Base-by-base conservation (phyloP, 257 asterid species). In the Salvia miltiorrhiza region DNA sequence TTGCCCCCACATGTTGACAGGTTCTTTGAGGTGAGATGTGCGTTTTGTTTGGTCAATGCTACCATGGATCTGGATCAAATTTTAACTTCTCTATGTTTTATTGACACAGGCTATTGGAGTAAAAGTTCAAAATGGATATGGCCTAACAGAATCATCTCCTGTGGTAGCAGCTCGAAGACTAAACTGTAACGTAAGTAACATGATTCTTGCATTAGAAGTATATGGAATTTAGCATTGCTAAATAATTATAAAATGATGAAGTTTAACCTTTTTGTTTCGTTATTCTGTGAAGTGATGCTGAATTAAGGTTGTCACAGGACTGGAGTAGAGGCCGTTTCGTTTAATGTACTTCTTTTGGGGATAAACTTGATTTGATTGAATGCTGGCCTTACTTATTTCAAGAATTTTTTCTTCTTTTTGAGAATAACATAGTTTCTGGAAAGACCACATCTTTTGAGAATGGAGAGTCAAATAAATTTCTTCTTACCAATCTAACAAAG, bases 81-180 rank as follows among this genome's bases (percentile, higher is more conserved):
- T 45, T 48, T 48, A 13, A 32, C 75, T 49, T 47, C 56, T 26
- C 20, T 52, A 8, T 30, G 37, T 37, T 32, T 26, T 73, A 16
- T 70, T 75, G 63, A 70, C 19, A 68, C 86, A 93, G 99, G 96
- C 97, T n/a, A 86, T 94, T 72, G 99, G 66, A 58, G 82, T 91
- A 66, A 90, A 56, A 53, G 40, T 91, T 58, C 99, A 84, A 79
- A 94, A 94, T 80, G 99, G 99, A 48, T 94, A 87, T 48, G 99
- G 99, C 75, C 76, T 94, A 84, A 90, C 99, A 61, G 99, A 94
- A 77, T 71, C 97, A 23, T 83, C 99, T 47, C 99, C 97, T 48
- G 99, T 94, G 69, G 86, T 86, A 65, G 96, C 99, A 19, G 96
- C 95, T 64, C 84, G 99, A 76, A 75, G 54, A 12, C 86, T 50